Evolutionary conservation across 2,329 filamentous ascomycete genomes (phyloP), one percentile per base, ranked within the genome.

Genomic region (Botrytis squamosa): DNA sequence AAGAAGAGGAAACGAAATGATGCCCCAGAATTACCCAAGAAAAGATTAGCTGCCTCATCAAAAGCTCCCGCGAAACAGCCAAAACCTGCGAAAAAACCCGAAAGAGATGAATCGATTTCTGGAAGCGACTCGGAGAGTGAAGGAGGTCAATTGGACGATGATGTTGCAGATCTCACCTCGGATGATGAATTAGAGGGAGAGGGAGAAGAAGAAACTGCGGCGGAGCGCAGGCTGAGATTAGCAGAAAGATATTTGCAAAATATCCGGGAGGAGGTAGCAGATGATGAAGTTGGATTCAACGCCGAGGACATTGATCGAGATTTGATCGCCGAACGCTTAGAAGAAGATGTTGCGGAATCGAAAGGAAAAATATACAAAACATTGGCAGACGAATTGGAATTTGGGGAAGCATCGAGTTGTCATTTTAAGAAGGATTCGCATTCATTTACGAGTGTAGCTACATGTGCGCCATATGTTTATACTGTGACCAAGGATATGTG

Each of bases 191-290:
- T 91, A 1, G 92, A 92, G n/a, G 89, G 90, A n/a, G 77, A 75
- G 69, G 76, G 69, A 4, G 77, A 94, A 75, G 90, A 89, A 76
- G 95, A 98, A 85, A 98, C 96, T 36, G 94, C 92, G 1, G 95
- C 94, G 52, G 94, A 98, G 81, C 91, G 93, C 82, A 88, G 96
- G 78, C 84, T 97, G 80, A 90, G 93, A 77, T 88, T 99, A 42
- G 96, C 96, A 44, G 94, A 98, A 84, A 90, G 93, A 79, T 98
- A 99, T 82, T 88, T 99, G 72, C 92, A 97, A 72, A 97, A 97
- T 81, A 90, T 98, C 75, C 90, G 92, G 79, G 88, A 92, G 79
- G 92, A 97, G 77, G 90, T 94, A 62, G 63, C 65, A 76, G 92
- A 97, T 78, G 92, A 94, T 76, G 66, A 52, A 33, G 88, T 88